Evolutionary conservation across 805 yeast genomes (phyloP).

Genomic region (Schwanniomyces pseudopolymorphus): DNA sequence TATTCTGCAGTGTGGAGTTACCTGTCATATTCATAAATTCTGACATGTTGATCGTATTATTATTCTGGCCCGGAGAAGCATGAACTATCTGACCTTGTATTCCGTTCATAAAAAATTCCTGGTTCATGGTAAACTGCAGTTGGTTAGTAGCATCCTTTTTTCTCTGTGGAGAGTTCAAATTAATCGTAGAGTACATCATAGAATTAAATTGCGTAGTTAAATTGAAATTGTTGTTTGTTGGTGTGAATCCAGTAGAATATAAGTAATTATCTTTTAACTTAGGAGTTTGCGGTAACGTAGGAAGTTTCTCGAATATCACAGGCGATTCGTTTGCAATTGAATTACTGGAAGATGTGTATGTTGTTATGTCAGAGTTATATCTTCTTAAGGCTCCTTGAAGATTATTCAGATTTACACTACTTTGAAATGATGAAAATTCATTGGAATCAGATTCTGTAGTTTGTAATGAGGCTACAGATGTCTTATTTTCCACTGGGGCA

Average conservation of each 20-base stretch:
- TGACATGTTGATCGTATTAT: slow-evolving; percentile 14
- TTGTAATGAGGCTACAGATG: background rate
- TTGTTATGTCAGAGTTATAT: slow-evolving; percentile 23
- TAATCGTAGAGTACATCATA: slow-evolving; percentile 38
- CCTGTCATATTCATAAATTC: slow-evolving; percentile 17
- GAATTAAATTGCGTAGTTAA: slow-evolving; percentile 42
- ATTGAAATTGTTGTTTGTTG: slow-evolving; percentile 23
- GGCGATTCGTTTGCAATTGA: slow-evolving; percentile 8
- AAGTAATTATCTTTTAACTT: slow-evolving; percentile 26
- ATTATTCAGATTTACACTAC: background rate
- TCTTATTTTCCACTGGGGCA: background rate
- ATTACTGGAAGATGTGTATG: slow-evolving; percentile 3
- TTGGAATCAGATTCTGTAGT: background rate
- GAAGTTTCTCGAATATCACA: slow-evolving; percentile 2
- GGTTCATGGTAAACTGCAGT: slow-evolving; percentile 22
- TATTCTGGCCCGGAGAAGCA: background rate
- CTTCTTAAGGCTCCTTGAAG: slow-evolving; percentile 17
- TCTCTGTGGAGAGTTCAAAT: slow-evolving; percentile 30
- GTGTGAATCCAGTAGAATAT: slow-evolving; percentile 28
- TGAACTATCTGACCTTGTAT: slow-evolving; percentile 1
- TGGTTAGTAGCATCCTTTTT: slow-evolving; percentile 14
- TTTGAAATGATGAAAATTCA: background rate
- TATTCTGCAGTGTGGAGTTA: background rate
- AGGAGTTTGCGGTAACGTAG: slow-evolving; percentile 35
- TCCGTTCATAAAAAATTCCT: slow-evolving; percentile 24